Percentiles rank a stretch among this genome's conserved stretches.
phyloP scores from a whole-genome alignment of 1,284 basidiomycete species.

The Sphagnurus paluster region DNA sequence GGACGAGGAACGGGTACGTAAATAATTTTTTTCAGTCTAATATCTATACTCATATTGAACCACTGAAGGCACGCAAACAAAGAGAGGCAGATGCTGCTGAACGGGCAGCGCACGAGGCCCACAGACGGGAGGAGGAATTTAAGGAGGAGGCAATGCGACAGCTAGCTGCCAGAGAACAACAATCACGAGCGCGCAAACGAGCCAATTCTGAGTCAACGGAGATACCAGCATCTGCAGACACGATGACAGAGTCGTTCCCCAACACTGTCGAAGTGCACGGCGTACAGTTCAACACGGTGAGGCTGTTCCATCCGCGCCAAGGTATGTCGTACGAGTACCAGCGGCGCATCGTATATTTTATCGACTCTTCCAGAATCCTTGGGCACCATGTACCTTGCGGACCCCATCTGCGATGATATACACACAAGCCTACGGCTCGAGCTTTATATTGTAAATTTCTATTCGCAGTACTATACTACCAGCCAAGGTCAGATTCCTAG shows the following conservation, averaged over 20 bases:
- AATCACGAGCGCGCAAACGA: slow-evolving; percentile 55
- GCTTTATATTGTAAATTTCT: slow-evolving; percentile 63
- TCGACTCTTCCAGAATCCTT: slow-evolving; percentile 49
- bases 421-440: slow-evolving; percentile 59
- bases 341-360: background rate
- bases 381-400: slow-evolving; percentile 67
- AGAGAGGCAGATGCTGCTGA: slow-evolving; percentile 54
- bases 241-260: slow-evolving; percentile 61
- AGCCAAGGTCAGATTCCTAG: slow-evolving; percentile 48
- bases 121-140: slow-evolving; percentile 63
- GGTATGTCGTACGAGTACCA: slow-evolving; percentile 40
- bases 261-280: slow-evolving; percentile 57
- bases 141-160: slow-evolving; percentile 59
- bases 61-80: slow-evolving; percentile 40
- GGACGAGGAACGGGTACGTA: slow-evolving; percentile 60
- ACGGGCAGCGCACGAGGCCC: slow-evolving; percentile 45
- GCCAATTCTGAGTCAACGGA: slow-evolving; percentile 70
- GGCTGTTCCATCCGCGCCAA: slow-evolving; percentile 65
- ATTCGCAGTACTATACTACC: slow-evolving; percentile 64
- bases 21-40: slow-evolving; percentile 4
- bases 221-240: slow-evolving; percentile 51
- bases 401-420: slow-evolving; percentile 67
- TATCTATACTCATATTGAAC: slow-evolving; percentile 17
- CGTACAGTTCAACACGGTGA: slow-evolving; percentile 61
- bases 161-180: slow-evolving; percentile 50